Evolutionary conservation across 2,329 filamentous ascomycete species (phyloP), one percentile per base, ranked within the genome.

Genomic region (Botrytis pseudocinerea): DNA sequence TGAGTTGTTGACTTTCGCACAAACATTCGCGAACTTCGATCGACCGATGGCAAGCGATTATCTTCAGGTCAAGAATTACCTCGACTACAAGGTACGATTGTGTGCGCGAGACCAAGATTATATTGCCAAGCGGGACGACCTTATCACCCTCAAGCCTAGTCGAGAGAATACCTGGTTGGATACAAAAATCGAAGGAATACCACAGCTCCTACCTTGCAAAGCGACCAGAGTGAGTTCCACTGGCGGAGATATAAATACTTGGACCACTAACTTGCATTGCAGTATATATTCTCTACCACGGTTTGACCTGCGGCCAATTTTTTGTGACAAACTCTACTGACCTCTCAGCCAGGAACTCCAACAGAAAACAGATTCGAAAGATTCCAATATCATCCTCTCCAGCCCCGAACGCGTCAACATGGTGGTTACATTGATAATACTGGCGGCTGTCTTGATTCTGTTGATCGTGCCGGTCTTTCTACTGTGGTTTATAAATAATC

Each of bases 121-220:
- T 74, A 79, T 83, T 16, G 71, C 78, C 7, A 73, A 78, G 2
- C 81, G 80, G 75, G 82, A 84, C 72, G 83, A 84, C 69, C 73
- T 84, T 1, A 76, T 84, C 16, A 81, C 81, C 0, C 75, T 84
- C 0, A 77, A 82, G 6, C 78, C 81, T 4, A 81, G 81, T 0
- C 72, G 82, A 51, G 82, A 84, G 54, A 78, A 81, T 73, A 81
- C 82, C 5, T 83, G 82, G 82, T 79, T 84, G 1, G 83, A 84
- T 72, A 75, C 74, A 9, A 62, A 71, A 0, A 77, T 84, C 10
- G 82, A 83, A 68, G 74, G 60, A 2, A 57, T 78, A 14, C 62
- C 81, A 25, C 73, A 75, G 38, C 71, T 54, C 9, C 69, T 75
- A 16, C 48, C 69, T n/a, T 73, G 74, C 48, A 70, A 38, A 10